Base-by-base conservation (phyloP, 371 early-diverging fungal species). In the Mucor lusitanicus region DNA sequence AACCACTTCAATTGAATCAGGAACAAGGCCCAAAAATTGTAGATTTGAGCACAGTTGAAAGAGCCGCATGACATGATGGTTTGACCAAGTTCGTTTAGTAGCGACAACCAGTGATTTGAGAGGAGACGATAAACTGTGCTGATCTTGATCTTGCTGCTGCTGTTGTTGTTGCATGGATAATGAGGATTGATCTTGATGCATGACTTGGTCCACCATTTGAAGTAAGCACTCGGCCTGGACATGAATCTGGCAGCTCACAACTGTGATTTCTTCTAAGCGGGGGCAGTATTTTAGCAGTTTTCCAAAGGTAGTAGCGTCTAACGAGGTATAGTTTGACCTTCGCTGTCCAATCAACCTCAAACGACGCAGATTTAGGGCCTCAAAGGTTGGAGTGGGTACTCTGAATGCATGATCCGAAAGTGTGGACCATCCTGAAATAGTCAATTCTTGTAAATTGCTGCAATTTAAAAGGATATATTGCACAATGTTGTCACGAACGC, bases 401-500 rank as follows among this genome's bases (percentile, higher is more conserved):
- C 61, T 39, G 59, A 81, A 72, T 0, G 81, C 74, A 42, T 81
- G 76, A 30, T 76, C 72, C 2, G 81, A 81, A 25, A 81, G 61
- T 0, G 78, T 78, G 1, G 67, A 61, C 78, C 81, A 78, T 8
- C 81, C 78, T 21, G 63, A 75, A 0, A 78, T 15, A 2, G 78
- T 73, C 8, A 81, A 48, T 21, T 68, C 70, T 56, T 68, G 23
- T 11, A 78, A 61, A 0, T 67, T 15, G 6, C 23, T 23, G 53
- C 81, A 81, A 30, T 70, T 44, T 6, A 55, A 15, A 6, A 78
- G 46, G n/a, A 81, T 56, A 27, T 70, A 81, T 9, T 67, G 71
- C 13, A 78, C 67, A 57, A 81, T 69, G 64, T 58, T 70, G 63
- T 81, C 81, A 59, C 78, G 78, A 1, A 78, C 78, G 19, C 78